phyloP scores from a whole-genome alignment of 148 eudicot species.

The Fagopyrum esculentum region DNA sequence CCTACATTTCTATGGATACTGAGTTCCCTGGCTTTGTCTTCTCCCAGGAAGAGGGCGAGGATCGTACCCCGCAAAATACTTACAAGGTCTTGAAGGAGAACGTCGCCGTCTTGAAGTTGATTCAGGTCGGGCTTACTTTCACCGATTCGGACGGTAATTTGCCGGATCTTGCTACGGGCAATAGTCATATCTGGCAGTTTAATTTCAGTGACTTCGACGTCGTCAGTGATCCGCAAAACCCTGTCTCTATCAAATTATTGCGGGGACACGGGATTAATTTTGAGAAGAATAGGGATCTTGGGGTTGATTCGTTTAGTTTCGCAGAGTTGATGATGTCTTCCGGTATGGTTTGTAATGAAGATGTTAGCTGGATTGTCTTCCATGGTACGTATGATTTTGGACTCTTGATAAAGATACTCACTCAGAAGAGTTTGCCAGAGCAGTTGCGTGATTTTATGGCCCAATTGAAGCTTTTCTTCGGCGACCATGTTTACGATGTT shows the following conservation, averaged over 20 bases:
- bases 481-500: conserved; percentile 50
- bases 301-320: conserved; percentile 5
- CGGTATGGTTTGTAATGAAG: neutral
- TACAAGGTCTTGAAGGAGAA: conserved; percentile 51
- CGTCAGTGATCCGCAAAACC: neutral
- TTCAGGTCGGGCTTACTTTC: conserved; percentile 24
- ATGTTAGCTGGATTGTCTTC: conserved; percentile 19
- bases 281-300: neutral
- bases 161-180: conserved; percentile 3
- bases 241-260: conserved; percentile 12
- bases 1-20: conserved; percentile 56
- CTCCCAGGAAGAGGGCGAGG: conserved; percentile 5
- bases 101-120: conserved; percentile 21
- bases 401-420: conserved; percentile 15
- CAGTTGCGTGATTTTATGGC: conserved; percentile 26
- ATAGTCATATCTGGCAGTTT: conserved; percentile 19
- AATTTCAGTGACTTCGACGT: conserved; percentile 24
- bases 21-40: conserved; percentile 62
- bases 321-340: conserved; percentile 2
- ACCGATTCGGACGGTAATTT: conserved; percentile 17
- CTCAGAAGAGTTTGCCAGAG: neutral
- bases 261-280: conserved; percentile 22
- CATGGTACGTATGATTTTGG: conserved; percentile 19
- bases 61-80: conserved; percentile 25
- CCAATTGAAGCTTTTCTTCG: conserved; percentile 36